Percentiles rank a stretch among this genome's conserved stretches.
phyloP scores from a whole-genome alignment of 306 rosid genomes.

The Ceratonia siliqua region DNA sequence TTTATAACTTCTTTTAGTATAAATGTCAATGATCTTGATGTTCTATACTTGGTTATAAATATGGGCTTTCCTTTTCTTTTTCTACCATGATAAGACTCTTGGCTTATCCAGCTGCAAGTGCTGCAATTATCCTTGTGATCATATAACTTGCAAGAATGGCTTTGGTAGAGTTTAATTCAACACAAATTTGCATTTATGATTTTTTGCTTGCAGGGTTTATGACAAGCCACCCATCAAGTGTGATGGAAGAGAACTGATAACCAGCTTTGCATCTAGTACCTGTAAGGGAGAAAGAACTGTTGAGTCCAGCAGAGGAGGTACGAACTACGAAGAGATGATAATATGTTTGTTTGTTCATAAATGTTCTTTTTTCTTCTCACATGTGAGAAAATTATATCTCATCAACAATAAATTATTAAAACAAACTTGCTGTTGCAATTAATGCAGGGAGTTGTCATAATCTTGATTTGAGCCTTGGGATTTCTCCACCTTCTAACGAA shows the following conservation, averaged over 20 bases:
- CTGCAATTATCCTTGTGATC: constrained; percentile 47
- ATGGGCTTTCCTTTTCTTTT: constrained; percentile 8
- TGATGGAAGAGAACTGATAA: constrained; percentile 55
- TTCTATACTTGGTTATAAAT: neutral
- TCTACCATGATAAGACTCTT: constrained; percentile 38
- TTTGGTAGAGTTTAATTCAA: neutral
- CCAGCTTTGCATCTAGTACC: constrained; percentile 44
- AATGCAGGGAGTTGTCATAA: constrained; percentile 48
- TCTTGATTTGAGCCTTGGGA: constrained; percentile 78
- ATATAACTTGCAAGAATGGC: neutral
- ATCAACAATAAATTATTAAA: neutral
- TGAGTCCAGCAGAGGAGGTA: constrained; percentile 53
- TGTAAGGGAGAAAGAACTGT: constrained; percentile 42
- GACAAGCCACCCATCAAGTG: constrained; percentile 59
- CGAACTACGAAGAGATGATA: constrained; percentile 24
- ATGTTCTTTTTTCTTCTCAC: neutral
- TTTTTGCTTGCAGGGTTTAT: constrained; percentile 52
- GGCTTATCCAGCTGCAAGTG: constrained; percentile 57
- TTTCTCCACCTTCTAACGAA: constrained; percentile 49
- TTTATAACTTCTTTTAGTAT: neutral
- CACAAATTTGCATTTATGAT: neutral
- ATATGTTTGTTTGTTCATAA: neutral
- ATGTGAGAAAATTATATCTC: neutral
- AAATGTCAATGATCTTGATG: neutral
- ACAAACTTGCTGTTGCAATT: neutral